phyloP scores from a whole-genome alignment of 306 rosid genomes.

The Cucurbita pepo region DNA sequence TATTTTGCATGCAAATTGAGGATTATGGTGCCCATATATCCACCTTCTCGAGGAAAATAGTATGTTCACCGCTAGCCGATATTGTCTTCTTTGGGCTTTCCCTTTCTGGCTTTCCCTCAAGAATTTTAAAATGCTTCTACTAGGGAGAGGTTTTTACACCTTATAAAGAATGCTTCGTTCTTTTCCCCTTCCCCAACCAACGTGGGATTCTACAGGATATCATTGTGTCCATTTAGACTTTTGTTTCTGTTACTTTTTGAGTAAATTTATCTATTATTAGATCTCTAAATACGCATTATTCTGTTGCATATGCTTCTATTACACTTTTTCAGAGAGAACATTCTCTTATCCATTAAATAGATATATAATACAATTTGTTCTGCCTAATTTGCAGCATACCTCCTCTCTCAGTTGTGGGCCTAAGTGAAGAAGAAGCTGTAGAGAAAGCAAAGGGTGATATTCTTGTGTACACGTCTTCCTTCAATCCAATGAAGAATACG shows the following conservation, averaged over 20 bases:
- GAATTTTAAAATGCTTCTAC: too few relatives aligned
- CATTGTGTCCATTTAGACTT: background rate
- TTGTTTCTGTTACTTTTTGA: too few relatives aligned
- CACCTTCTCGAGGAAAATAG: background rate
- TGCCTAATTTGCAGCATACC: constrained; percentile 60
- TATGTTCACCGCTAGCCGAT: too few relatives aligned
- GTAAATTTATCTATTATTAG: background rate
- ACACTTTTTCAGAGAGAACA: background rate
- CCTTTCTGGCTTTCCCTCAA: too few relatives aligned
- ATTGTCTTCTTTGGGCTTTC: too few relatives aligned
- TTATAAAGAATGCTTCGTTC: too few relatives aligned
- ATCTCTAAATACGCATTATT: background rate
- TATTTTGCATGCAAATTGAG: background rate
- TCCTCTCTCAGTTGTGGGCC: constrained; percentile 86
- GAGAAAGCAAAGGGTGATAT: constrained; percentile 63
- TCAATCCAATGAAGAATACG: constrained; percentile 93
- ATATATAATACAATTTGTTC: background rate
- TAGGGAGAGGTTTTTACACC: too few relatives aligned
- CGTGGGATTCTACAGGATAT: too few relatives aligned
- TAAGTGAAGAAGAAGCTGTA: constrained; percentile 82
- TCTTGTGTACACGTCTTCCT: constrained; percentile 63
- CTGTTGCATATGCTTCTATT: background rate
- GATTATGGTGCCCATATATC: background rate
- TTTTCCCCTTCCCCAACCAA: too few relatives aligned
- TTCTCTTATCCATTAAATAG: background rate